These are phyloP conservation scores for Penicillium lagena DNA, from an alignment of 495 filamentous ascomycete species.

Conservation along the genomic window DNA sequence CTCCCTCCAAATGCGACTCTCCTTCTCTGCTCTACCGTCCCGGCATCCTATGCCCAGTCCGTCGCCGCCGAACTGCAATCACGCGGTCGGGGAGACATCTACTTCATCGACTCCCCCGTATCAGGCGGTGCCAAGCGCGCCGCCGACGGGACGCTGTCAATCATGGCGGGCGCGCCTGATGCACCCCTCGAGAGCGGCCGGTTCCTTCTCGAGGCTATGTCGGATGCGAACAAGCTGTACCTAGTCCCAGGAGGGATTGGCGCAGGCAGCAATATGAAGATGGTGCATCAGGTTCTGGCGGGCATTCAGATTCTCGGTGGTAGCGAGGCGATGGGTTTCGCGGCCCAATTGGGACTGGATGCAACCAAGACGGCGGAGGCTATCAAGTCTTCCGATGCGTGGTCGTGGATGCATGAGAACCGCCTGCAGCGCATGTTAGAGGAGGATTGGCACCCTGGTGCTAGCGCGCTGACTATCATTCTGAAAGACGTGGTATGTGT, in stretches of 20 bases:
- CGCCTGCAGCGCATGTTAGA: slow-evolving; percentile 63
- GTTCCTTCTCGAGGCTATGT: slow-evolving; percentile 57
- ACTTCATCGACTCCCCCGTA: slow-evolving; percentile 68
- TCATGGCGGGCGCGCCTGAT: slow-evolving; percentile 66
- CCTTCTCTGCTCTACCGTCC: slow-evolving; percentile 69
- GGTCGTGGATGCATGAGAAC: slow-evolving; percentile 81
- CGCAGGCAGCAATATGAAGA: slow-evolving; percentile 81
- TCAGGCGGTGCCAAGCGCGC: slow-evolving; percentile 71
- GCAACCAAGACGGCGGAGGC: slow-evolving; percentile 47
- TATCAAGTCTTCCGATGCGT: slow-evolving; percentile 53
- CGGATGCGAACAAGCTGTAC: slow-evolving; percentile 57
- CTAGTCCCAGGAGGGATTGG: slow-evolving; percentile 68
- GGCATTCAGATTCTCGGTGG: slow-evolving; percentile 68
- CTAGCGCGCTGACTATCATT: slow-evolving; percentile 68
- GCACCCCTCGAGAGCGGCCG: slow-evolving; percentile 51
- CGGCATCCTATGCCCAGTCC: slow-evolving; percentile 57
- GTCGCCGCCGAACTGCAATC: slow-evolving; percentile 49
- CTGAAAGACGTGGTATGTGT: slow-evolving; percentile 62
- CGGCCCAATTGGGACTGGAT: slow-evolving; percentile 60
- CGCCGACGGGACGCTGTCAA: slow-evolving; percentile 70
- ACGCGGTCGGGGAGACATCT: slow-evolving; percentile 54
- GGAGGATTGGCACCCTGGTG: slow-evolving; percentile 56
- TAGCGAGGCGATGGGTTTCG: slow-evolving; percentile 70
- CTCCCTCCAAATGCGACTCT: slow-evolving; percentile 55
- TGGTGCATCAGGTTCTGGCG: slow-evolving; percentile 77